Percentiles rank a stretch among this genome's conserved stretches.
These are phyloP conservation scores for Climacium dendroides DNA, from an alignment of 225 moss, liverwort and hornwort species.

Conservation along the genomic window DNA sequence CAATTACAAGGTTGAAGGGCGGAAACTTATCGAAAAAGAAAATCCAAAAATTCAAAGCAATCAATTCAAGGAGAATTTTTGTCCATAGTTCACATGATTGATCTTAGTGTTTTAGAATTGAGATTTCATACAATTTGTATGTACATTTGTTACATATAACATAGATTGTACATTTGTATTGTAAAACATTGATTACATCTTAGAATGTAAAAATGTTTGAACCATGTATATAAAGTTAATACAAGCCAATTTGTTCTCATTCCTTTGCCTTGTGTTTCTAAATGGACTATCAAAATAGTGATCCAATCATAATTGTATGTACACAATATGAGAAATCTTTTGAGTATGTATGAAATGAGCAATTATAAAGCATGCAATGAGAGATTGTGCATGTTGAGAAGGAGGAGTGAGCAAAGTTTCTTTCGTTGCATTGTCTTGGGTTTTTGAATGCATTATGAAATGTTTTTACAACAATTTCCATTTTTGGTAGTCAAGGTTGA, in stretches of 20 bases:
- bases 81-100: background rate
- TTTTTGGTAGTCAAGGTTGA: accelerated
- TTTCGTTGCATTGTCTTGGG: no score
- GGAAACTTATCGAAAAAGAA: background rate
- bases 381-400: background rate
- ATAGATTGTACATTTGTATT: background rate
- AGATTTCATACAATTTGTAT: no score
- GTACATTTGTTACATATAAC: no score
- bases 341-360: no score
- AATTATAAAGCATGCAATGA: background rate
- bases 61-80: accelerated
- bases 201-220: background rate
- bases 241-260: background rate
- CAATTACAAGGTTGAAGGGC: background rate
- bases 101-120: background rate
- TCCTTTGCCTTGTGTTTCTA: background rate
- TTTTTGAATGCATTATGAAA: background rate
- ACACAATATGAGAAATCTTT: background rate
- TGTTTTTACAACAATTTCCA: background rate
- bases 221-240: background rate
- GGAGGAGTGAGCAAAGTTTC: no score
- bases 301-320: background rate
- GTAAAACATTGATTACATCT: background rate
- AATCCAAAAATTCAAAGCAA: background rate
- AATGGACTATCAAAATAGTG: no score